Evolutionary conservation across 2,329 filamentous ascomycete species (phyloP).

Genomic region (Alternaria triticina): DNA sequence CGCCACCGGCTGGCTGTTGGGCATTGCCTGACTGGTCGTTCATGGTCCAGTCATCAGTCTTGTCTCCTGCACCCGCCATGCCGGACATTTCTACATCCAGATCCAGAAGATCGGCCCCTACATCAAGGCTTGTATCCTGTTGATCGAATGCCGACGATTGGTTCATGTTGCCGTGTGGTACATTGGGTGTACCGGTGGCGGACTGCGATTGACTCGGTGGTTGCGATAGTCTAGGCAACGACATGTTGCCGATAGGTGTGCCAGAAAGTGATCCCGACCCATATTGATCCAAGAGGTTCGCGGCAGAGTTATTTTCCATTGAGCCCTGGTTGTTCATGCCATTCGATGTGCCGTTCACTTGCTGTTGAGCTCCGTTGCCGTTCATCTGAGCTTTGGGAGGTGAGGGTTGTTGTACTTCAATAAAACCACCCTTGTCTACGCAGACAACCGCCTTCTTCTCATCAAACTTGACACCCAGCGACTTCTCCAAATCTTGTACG

Average conservation of each 20-base stretch:
- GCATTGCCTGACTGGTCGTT: slow-evolving; percentile 29
- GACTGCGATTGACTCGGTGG: slow-evolving; percentile 65
- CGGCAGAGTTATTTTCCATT: slow-evolving; percentile 54
- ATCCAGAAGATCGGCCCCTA: slow-evolving; percentile 45
- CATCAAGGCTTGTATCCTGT: slow-evolving; percentile 32
- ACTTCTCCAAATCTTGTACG: slow-evolving; percentile 73
- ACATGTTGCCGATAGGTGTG: slow-evolving; percentile 66
- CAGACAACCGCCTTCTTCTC: slow-evolving; percentile 70
- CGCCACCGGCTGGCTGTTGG: slow-evolving; percentile 24
- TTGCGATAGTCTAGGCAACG: slow-evolving; percentile 61
- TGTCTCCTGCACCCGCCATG: slow-evolving; percentile 51
- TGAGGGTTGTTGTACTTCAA: slow-evolving; percentile 59
- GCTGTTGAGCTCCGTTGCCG: slow-evolving; percentile 34
- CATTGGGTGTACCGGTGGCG: slow-evolving; percentile 62
- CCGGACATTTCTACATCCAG: slow-evolving; percentile 65
- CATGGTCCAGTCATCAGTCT: slow-evolving; percentile 47
- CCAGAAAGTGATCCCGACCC: slow-evolving; percentile 66
- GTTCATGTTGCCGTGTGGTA: slow-evolving; percentile 27
- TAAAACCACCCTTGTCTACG: slow-evolving; percentile 77
- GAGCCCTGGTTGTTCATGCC: slow-evolving; percentile 35
- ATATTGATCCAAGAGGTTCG: slow-evolving; percentile 72
- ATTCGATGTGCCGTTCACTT: slow-evolving; percentile 44
- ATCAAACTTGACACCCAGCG: slow-evolving; percentile 71
- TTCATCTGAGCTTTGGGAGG: slow-evolving; percentile 40
- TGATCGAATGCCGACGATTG: slow-evolving; percentile 36